phyloP scores from a whole-genome alignment of 2,329 filamentous ascomycete species.

The Dactylellina leptospora region DNA sequence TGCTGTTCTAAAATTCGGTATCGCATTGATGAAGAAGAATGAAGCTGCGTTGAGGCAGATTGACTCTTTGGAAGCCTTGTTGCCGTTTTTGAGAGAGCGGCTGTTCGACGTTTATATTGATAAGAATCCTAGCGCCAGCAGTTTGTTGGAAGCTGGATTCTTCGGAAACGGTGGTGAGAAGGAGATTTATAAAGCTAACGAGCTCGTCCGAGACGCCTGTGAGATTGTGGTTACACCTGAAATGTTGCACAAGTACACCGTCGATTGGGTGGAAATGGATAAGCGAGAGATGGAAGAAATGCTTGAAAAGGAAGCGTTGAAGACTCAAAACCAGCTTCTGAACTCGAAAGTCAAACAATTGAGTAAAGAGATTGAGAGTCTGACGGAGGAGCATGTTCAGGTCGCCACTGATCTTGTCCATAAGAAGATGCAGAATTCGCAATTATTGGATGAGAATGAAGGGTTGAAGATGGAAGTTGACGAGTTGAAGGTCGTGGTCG shows the following conservation, averaged over 20 bases:
- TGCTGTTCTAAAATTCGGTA: constrained; percentile 91
- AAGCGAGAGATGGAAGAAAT: constrained; percentile 83
- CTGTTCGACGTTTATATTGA: constrained; percentile 98
- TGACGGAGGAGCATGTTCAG: constrained; percentile 87
- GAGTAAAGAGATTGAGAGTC: constrained; percentile 86
- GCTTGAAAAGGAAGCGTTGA: constrained; percentile 78
- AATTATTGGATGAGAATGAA: constrained; percentile 88
- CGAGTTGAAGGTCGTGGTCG: constrained; percentile 84
- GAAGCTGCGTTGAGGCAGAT: constrained; percentile 78
- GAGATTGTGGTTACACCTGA: constrained; percentile 84
- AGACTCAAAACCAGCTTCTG: constrained; percentile 72
- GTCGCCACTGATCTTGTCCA: constrained; percentile 90
- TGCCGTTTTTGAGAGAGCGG: constrained; percentile 89
- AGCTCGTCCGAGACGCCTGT: constrained; percentile 91
- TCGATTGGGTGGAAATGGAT: constrained; percentile 92
- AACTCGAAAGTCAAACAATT: constrained; percentile 81
- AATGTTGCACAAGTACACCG: constrained; percentile 78
- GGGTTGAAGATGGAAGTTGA: constrained; percentile 82
- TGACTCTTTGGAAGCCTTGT: constrained; percentile 89
- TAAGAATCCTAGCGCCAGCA: constrained; percentile 87
- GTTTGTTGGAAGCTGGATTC: constrained; percentile 93
- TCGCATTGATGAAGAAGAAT: constrained; percentile 97
- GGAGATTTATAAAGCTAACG: constrained; percentile 92
- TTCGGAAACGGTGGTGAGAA: constrained; percentile 96
- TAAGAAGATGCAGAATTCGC: constrained; percentile 91